Conservation (phyloP, 768 basidiomycete genomes). For the Calocybe indica region DNA sequence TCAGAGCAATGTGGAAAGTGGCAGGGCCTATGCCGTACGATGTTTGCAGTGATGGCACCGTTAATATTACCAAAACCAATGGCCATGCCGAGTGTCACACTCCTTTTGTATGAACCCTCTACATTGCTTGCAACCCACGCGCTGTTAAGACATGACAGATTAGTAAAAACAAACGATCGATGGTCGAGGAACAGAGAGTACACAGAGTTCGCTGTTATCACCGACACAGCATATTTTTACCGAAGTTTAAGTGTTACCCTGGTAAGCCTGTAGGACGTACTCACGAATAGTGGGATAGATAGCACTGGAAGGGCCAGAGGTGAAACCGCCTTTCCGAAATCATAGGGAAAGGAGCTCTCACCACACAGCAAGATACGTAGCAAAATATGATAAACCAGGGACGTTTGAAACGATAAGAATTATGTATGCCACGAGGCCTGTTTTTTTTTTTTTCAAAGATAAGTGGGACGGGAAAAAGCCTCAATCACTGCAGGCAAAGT, state of each 20-base stretch:
- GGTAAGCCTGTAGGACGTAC: slow-evolving; percentile 11
- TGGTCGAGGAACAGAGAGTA: slow-evolving; percentile 18
- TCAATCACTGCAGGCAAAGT: background rate
- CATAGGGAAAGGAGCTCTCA: slow-evolving; percentile 26
- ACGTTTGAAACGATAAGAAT: slow-evolving; percentile 57
- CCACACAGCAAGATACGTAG: slow-evolving; percentile 66
- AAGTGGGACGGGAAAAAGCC: background rate
- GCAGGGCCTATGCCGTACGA: slow-evolving; percentile 33
- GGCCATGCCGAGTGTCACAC: slow-evolving; percentile 63
- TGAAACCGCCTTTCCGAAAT: background rate
- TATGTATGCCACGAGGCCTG: slow-evolving; percentile 55
- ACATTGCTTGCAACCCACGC: slow-evolving; percentile 72
- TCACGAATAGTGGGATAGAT: slow-evolving; percentile 49
- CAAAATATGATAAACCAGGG: slow-evolving; percentile 66
- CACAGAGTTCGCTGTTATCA: slow-evolving; percentile 41
- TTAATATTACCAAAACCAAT: slow-evolving; percentile 68
- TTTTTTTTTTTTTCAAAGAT: background rate
- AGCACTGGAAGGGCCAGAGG: slow-evolving; percentile 21
- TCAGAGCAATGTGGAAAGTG: background rate
- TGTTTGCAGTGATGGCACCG: slow-evolving; percentile 61
- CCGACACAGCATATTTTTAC: background rate
- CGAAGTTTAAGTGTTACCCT: background rate
- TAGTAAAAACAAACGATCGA: slow-evolving; percentile 6
- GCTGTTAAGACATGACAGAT: slow-evolving; percentile 22
- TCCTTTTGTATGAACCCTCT: slow-evolving; percentile 72